Percentiles rank a stretch among this genome's conserved stretches.
phyloP scores from a whole-genome alignment of 2,329 filamentous ascomycete genomes.

The Epichloe glyceriae region DNA sequence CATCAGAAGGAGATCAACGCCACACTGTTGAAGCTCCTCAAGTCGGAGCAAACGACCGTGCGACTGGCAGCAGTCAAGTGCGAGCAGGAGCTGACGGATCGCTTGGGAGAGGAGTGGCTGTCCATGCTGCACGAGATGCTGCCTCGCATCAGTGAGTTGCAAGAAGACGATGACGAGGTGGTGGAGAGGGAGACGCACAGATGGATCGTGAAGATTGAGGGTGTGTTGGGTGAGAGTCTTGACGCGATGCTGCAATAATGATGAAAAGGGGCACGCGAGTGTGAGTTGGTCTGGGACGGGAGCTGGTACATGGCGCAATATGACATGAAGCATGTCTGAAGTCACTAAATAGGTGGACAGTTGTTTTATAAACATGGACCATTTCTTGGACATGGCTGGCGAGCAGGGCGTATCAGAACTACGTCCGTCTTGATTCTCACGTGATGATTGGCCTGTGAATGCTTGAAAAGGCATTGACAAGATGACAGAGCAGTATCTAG shows the following conservation, averaged over 20 bases:
- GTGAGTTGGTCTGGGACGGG: neutral
- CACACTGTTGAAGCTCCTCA: constrained; percentile 63
- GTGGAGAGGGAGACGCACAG: constrained; percentile 81
- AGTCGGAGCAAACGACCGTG: constrained; percentile 56
- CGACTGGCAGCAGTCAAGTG: constrained; percentile 72
- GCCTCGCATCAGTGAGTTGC: constrained; percentile 85
- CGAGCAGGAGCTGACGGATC: constrained; percentile 66
- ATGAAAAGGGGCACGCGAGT: neutral
- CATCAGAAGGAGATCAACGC: constrained; percentile 86
- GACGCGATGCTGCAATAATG: constrained; percentile 78
- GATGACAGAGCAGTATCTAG: too few species aligned
- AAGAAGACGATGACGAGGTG: constrained; percentile 90
- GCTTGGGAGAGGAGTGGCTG: constrained; percentile 87
- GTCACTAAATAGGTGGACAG: too few species aligned
- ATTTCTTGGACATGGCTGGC: too few species aligned
- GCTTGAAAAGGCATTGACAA: too few species aligned
- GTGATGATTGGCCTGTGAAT: too few species aligned
- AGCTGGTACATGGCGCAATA: neutral
- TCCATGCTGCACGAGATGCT: constrained; percentile 87
- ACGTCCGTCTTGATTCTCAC: too few species aligned
- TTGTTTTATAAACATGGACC: too few species aligned
- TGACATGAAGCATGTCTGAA: neutral
- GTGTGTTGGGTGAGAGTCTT: constrained; percentile 76
- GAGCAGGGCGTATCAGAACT: too few species aligned
- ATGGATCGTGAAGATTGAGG: constrained; percentile 87